Conservation (phyloP, 768 basidiomycete species). For the Pleurotus citrinopileatus region DNA sequence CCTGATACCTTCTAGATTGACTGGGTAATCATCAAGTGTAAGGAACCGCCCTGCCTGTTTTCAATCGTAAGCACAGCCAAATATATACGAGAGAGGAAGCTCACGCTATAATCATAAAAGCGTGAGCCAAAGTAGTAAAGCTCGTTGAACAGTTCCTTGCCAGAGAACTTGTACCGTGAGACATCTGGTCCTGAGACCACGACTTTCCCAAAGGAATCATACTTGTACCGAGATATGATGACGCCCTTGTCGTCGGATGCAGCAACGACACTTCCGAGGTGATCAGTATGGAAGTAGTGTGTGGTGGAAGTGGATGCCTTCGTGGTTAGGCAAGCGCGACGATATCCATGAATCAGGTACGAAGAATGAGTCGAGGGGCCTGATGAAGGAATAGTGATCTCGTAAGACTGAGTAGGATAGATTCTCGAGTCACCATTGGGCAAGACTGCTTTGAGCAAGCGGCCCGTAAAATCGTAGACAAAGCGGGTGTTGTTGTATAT, state of each 20-base stretch:
- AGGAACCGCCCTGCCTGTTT: not conserved
- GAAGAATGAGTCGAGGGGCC: not conserved
- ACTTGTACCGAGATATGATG: not conserved
- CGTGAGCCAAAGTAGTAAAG: slow-evolving; percentile 15
- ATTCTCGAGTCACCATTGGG: not conserved
- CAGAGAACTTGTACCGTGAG: slow-evolving; percentile 4
- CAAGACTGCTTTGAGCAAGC: not conserved
- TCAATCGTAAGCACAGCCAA: not conserved
- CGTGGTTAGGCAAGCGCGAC: not conserved
- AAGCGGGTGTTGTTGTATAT: not conserved
- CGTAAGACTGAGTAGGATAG: not conserved
- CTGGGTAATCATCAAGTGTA: not conserved
- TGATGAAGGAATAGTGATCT: not conserved
- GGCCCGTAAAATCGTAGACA: not conserved
- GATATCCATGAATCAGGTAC: not conserved
- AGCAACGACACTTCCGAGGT: not conserved
- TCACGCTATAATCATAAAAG: slow-evolving; percentile 6
- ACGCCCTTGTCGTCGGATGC: not conserved
- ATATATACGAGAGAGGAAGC: not conserved
- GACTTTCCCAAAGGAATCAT: not conserved
- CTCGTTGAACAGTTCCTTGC: slow-evolving; percentile 2
- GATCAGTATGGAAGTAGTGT: not conserved
- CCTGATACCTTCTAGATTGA: not conserved
- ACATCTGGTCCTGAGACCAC: not conserved
- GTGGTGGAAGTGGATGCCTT: not conserved